Base-by-base conservation (phyloP, 495 filamentous ascomycete genomes). In the Aspergillus steynii region DNA sequence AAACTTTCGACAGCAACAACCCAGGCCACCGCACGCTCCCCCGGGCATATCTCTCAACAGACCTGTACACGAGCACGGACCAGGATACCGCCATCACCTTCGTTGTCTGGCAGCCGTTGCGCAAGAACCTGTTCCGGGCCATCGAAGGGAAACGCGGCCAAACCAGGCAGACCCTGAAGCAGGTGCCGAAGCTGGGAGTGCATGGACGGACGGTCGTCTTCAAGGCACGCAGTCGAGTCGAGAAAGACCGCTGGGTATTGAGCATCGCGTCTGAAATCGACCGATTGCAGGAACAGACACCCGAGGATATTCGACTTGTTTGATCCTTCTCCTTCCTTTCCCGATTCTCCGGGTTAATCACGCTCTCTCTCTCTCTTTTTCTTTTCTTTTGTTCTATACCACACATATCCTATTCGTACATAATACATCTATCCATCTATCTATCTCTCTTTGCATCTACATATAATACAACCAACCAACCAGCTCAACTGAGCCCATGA, bases 211-310 rank as follows among this genome's bases (percentile, higher is more conserved):
- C 84, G 42, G 83, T 88, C 37, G 88, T 92, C 14, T 91, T 92
- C 65, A 88, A 87, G 70, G 82, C 89, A 29, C 80, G 88, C 51
- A 89, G 83, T 71, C 79, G 89, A 27, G 80, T 88, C 14, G 89
- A 91, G 70, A 86, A 88, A 60, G 89, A 92, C 75, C 84, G 85
- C 48, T 92, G 89, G 89, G 89, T 92, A 32, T 72, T 90, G 77
- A 87, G 79, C 61, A 87, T 92, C 37, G 83, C 82, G 46, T 85
- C 86, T 63, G 89, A 92, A 73, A 91, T 92, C 72, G 88, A 91
- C 71, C 76, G 88, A 57, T 65, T 89, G 60, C 85, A 88, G 72
- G 74, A 81, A 53, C 79, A 74, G 54, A 73, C 65, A 42, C 71
- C 66, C 8, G 84, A 86, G 68, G 85, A 90, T 64, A 82, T 90